Evolutionary conservation across 2,329 filamentous ascomycete genomes (phyloP), one percentile per base, ranked within the genome.

Genomic region (Cercospora brassicicola): DNA sequence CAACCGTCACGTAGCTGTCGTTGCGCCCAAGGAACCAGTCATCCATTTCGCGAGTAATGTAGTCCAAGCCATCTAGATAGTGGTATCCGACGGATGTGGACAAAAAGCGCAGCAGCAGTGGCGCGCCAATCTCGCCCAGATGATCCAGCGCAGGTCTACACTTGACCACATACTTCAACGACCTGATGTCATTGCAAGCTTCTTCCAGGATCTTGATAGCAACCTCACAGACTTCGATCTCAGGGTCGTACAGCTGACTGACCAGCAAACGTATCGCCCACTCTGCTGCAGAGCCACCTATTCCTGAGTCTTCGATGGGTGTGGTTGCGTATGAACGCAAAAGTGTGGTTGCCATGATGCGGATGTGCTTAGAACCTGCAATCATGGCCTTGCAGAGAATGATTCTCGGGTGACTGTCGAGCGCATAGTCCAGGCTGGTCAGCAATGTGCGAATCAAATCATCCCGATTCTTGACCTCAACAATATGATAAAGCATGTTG

Each of bases 1-100:
- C 94, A 48, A 98, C 87, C 42, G 89, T 87, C 61, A 99, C 95
- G 73, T 99, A 99, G n/a, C 89, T 90, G 78, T 99, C 94, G 77
- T 99, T 99, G 55, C 95, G 89, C 13, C 95, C 95, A 18, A 99
- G 85, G 77, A 98, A 99, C 95, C 95, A 99, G 81, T 99, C 96
- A 74, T 99, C 95, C 95, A 99, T 99, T 79, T 99, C 96, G 77
- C 96, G 95, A 69, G 94, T 97, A 79, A 99, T 99, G 78, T 99
- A 99, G 81, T 99, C 96, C 53, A 99, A 84, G 0, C 94, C 95
- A 77, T 98, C 93, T 5, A 99, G 85, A 79, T 99, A 99, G 79
- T 98, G 94, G 77, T 99, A 99, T 60, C 95, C 95, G 66, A 97
- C 94, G 2, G 94, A 97, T 0, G 94, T 98, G 0, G 94, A 97